These are phyloP conservation scores for Claviceps arundinis DNA, from an alignment of 2,329 filamentous ascomycete species.

Conservation along the genomic window DNA sequence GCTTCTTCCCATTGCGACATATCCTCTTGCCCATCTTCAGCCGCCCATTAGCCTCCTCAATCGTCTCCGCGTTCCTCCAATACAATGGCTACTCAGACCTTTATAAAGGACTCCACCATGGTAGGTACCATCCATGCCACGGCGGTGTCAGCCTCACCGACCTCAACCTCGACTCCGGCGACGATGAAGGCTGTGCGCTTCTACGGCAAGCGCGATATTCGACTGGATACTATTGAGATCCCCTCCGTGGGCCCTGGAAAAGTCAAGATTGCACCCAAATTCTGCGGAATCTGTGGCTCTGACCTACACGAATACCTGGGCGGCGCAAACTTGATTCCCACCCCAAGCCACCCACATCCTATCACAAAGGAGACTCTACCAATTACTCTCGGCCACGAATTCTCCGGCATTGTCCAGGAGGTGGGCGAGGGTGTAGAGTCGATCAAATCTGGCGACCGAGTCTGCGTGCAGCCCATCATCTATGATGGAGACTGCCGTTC, in stretches of 20 bases:
- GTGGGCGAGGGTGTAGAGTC: constrained; percentile 35
- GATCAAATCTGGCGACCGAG: constrained; percentile 40
- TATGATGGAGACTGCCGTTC: constrained; percentile 42
- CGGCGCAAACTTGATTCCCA: constrained; percentile 22
- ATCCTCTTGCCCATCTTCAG: not conserved
- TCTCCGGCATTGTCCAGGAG: constrained; percentile 45
- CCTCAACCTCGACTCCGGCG: not conserved
- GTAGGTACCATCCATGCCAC: constrained; percentile 6
- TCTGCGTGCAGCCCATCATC: constrained; percentile 47
- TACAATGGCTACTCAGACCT: constrained; percentile 2
- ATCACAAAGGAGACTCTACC: constrained; percentile 44
- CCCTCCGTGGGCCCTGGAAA: constrained; percentile 31
- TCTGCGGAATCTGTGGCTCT: constrained; percentile 37
- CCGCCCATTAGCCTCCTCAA: not conserved
- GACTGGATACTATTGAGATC: constrained; percentile 36
- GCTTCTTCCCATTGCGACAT: not conserved
- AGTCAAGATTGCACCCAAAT: constrained; percentile 25
- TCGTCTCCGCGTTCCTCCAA: not conserved
- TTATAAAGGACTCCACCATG: constrained; percentile 1
- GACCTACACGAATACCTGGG: constrained; percentile 20
- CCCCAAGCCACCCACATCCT: constrained; percentile 37
- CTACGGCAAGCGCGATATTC: constrained; percentile 41
- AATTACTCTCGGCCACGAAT: constrained; percentile 51
- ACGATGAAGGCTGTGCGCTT: constrained; percentile 40
- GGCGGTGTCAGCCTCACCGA: not conserved